Evolutionary conservation across 768 basidiomycete genomes (phyloP).

Genomic region (Cubamyces sp.): DNA sequence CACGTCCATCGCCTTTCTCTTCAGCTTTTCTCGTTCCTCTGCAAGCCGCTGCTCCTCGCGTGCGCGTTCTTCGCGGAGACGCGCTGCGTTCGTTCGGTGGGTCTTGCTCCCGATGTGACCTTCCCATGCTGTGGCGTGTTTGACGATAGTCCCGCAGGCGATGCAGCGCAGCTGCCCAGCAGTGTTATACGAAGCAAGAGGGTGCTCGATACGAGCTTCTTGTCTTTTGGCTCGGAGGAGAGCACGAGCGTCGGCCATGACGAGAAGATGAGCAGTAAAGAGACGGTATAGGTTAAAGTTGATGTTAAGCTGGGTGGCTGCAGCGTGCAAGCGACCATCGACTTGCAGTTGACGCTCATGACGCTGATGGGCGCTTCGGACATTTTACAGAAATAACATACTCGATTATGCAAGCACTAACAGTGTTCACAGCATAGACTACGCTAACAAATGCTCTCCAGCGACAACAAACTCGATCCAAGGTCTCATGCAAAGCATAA

Average conservation of each 20-base stretch:
- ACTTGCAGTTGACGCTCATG: neutral
- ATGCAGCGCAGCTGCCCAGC: conserved; percentile 71
- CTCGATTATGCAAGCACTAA: conserved; percentile 27
- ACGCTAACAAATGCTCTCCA: conserved; percentile 16
- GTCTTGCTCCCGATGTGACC: conserved; percentile 83
- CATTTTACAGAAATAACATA: neutral
- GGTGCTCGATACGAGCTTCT: conserved; percentile 72
- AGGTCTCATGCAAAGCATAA: neutral
- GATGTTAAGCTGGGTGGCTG: too few relatives aligned
- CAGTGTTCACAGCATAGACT: conserved; percentile 15
- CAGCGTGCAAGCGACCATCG: too few relatives aligned
- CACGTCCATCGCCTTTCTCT: conserved; percentile 40
- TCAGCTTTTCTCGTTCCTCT: conserved; percentile 41
- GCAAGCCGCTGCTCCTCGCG: conserved; percentile 42
- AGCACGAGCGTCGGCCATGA: conserved; percentile 80
- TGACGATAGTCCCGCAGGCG: conserved; percentile 64
- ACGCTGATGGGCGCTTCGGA: conserved; percentile 12
- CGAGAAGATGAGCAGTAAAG: neutral
- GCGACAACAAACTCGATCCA: neutral
- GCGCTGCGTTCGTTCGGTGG: conserved; percentile 69
- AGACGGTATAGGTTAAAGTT: neutral
- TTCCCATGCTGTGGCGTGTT: conserved; percentile 84
- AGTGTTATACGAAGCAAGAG: conserved; percentile 68
- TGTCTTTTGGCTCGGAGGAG: conserved; percentile 84
- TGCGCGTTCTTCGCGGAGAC: conserved; percentile 55